These are phyloP conservation scores for Hypocrella siamensis DNA, from an alignment of 2,329 filamentous ascomycete genomes.

Conservation along the genomic window DNA sequence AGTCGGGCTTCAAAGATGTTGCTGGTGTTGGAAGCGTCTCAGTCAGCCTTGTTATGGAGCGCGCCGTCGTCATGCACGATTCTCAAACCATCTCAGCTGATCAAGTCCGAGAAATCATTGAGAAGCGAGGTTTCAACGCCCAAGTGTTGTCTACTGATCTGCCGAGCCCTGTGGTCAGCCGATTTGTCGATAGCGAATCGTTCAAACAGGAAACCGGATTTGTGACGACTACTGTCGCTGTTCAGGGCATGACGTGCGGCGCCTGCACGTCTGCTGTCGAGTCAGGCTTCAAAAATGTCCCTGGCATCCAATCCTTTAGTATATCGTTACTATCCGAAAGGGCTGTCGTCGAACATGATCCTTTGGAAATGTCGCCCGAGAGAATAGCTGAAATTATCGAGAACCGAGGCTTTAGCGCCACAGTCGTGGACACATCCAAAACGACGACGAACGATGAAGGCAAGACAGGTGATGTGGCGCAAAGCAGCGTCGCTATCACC, in stretches of 20 bases:
- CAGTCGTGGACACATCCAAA: slow-evolving; percentile 55
- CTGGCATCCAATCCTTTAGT: slow-evolving; percentile 60
- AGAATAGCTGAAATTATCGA: slow-evolving; percentile 45
- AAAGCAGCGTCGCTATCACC: slow-evolving; percentile 45
- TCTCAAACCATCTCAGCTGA: slow-evolving; percentile 57
- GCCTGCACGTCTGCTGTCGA: slow-evolving; percentile 80
- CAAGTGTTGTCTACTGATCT: slow-evolving; percentile 73
- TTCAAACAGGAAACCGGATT: slow-evolving; percentile 23
- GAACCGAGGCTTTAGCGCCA: slow-evolving; percentile 67
- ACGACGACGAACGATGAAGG: slow-evolving; percentile 13
- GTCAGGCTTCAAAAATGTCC: slow-evolving; percentile 58
- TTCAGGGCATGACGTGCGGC: slow-evolving; percentile 84
- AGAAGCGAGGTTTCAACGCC: slow-evolving; percentile 85
- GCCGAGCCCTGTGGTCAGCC: slow-evolving; percentile 34
- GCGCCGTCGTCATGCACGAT: slow-evolving; percentile 88
- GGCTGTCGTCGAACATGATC: slow-evolving; percentile 72
- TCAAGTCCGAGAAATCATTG: slow-evolving; percentile 68
- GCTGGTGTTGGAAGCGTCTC: slow-evolving; percentile 74
- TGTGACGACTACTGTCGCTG: slow-evolving; percentile 58
- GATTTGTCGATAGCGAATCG: slow-evolving; percentile 17
- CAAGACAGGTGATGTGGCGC: slow-evolving; percentile 13
- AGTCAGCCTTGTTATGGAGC: slow-evolving; percentile 86
- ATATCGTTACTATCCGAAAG: slow-evolving; percentile 75
- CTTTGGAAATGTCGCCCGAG: slow-evolving; percentile 31
- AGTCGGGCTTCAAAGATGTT: slow-evolving; percentile 73